phyloP scores from a whole-genome alignment of 441 rosid species.

The Bruguiera hainesii region DNA sequence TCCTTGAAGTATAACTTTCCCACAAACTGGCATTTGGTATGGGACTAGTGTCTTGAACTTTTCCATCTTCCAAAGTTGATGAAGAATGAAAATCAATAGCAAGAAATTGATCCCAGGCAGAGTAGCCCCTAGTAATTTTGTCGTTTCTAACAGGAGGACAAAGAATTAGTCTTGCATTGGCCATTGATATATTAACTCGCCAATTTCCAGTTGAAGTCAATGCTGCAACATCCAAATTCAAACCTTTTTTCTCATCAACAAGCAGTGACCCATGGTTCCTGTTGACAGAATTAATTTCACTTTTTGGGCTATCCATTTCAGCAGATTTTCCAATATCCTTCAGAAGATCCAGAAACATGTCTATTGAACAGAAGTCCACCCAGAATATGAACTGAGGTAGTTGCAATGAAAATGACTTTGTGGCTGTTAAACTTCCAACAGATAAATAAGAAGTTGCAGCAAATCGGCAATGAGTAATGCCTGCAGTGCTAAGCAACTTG shows the following conservation, averaged over 20 bases:
- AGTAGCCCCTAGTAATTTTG: slow-evolving; percentile 35
- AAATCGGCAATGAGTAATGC: slow-evolving; percentile 49
- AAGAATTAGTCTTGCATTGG: slow-evolving; percentile 66
- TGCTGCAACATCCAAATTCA: slow-evolving; percentile 31
- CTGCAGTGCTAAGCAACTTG: slow-evolving; percentile 63
- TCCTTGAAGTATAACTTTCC: slow-evolving; percentile 40
- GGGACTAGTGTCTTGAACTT: slow-evolving; percentile 30
- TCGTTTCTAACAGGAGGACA: slow-evolving; percentile 65
- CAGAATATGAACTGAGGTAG: slow-evolving; percentile 71
- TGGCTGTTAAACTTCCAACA: slow-evolving; percentile 36
- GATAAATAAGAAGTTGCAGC: slow-evolving; percentile 37
- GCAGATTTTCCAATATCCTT: slow-evolving; percentile 46
- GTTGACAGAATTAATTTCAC: slow-evolving; percentile 21
- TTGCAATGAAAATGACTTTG: slow-evolving; percentile 58
- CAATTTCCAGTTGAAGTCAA: slow-evolving; percentile 39
- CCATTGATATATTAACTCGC: slow-evolving; percentile 56
- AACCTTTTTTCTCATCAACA: slow-evolving; percentile 32
- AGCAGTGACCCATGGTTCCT: slow-evolving; percentile 27
- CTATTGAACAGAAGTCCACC: slow-evolving; percentile 60
- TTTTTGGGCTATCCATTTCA: slow-evolving; percentile 28
- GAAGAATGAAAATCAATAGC: slow-evolving; percentile 62
- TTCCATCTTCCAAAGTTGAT: slow-evolving; percentile 32
- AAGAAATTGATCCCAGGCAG: slow-evolving; percentile 65
- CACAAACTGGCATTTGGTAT: slow-evolving; percentile 25
- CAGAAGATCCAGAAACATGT: slow-evolving; percentile 50